Conservation (phyloP, 1,284 basidiomycete genomes). For the Marasmius oreades region DNA sequence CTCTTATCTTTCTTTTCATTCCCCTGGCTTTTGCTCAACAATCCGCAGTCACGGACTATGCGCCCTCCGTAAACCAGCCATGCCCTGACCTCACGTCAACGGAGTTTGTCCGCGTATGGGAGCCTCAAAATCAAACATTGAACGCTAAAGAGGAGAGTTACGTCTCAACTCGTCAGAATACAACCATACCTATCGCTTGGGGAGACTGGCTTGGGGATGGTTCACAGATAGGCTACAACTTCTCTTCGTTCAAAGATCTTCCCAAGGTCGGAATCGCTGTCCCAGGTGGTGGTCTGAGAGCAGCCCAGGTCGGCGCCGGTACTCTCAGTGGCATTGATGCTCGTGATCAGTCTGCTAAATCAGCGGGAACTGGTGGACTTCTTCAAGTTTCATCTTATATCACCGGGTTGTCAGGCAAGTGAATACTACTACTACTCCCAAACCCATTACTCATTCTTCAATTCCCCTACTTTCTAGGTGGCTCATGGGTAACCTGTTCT, state of each 20-base stretch:
- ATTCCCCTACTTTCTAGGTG: constrained; percentile 36
- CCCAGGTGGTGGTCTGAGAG: constrained; percentile 57
- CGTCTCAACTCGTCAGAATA: constrained; percentile 37
- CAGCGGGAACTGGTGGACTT: constrained; percentile 59
- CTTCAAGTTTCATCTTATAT: constrained; percentile 64
- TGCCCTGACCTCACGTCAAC: constrained; percentile 46
- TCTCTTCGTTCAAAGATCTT: constrained; percentile 37
- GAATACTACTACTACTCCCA: not conserved
- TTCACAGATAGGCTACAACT: constrained; percentile 47
- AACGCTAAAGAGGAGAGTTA: constrained; percentile 48
- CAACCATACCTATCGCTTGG: constrained; percentile 49
- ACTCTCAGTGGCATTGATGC: constrained; percentile 57
- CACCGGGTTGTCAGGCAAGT: constrained; percentile 55
- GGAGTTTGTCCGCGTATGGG: constrained; percentile 49
- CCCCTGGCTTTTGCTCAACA: constrained; percentile 1
- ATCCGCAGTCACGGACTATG: constrained; percentile 40
- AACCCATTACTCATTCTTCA: not conserved
- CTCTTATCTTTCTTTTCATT: constrained; percentile 5
- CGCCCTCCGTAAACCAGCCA: constrained; percentile 41
- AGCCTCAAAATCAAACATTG: constrained; percentile 47
- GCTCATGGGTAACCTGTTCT: constrained; percentile 63
- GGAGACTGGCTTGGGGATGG: constrained; percentile 54
- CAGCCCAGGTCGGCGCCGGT: constrained; percentile 58
- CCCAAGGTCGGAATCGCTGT: constrained; percentile 56
- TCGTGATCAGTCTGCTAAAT: constrained; percentile 51